Conservation (phyloP, 352 stramenopile species). For the Phytopythium aichiense region DNA sequence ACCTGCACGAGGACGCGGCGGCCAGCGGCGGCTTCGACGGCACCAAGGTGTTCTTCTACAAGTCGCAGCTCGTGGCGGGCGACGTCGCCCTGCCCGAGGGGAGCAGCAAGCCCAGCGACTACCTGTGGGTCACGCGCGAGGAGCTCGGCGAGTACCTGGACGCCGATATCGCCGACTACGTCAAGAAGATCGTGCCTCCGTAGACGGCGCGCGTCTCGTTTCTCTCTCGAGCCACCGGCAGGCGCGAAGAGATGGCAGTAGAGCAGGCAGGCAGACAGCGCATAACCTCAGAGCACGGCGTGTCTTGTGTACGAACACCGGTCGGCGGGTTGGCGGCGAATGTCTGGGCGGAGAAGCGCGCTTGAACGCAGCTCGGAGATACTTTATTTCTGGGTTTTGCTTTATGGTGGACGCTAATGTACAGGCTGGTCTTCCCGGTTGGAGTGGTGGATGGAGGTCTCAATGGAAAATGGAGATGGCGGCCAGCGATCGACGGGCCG, state of each 20-base stretch:
- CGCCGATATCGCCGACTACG: slow-evolving; percentile 55
- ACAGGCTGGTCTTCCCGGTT: slow-evolving; percentile 1
- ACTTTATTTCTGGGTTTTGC: slow-evolving; percentile 1
- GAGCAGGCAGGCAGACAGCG: not conserved
- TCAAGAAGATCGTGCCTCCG: slow-evolving; percentile 79
- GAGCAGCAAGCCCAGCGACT: slow-evolving; percentile 52
- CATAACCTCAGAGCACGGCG: not conserved
- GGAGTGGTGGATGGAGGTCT: not conserved
- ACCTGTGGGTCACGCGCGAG: slow-evolving; percentile 75
- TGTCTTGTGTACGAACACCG: not conserved
- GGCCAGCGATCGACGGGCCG: not conserved
- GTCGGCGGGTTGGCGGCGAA: not conserved
- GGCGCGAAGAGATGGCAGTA: not conserved
- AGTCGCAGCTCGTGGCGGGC: slow-evolving; percentile 60
- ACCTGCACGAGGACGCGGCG: slow-evolving; percentile 46
- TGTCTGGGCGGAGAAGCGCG: not conserved
- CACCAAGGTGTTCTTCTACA: slow-evolving; percentile 89
- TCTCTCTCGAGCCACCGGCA: not conserved
- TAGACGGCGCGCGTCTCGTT: slow-evolving; percentile 5
- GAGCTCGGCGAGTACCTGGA: slow-evolving; percentile 79
- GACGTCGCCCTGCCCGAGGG: slow-evolving; percentile 52
- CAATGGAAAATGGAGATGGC: not conserved
- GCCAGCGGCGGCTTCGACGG: slow-evolving; percentile 45
- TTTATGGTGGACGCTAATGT: slow-evolving; percentile 3
- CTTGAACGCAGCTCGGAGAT: not conserved